Percentiles rank a stretch among this genome's conserved stretches.
Evolutionary conservation across 2,329 filamentous ascomycete genomes (phyloP).

Genomic region (Pyrenochaeta sp.): DNA sequence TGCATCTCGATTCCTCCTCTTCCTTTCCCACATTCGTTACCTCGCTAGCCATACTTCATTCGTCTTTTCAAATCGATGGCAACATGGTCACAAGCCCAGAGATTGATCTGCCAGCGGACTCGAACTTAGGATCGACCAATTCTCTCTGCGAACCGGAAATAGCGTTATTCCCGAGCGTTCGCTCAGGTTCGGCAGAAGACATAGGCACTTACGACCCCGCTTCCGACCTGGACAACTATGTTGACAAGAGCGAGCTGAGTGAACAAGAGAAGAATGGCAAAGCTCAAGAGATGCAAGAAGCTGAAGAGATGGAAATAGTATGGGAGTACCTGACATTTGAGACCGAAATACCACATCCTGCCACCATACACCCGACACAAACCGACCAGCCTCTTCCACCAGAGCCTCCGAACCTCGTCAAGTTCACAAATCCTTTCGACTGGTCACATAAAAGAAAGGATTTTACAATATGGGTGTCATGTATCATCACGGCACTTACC

Average conservation of each 20-base stretch:
- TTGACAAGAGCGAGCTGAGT: slow-evolving; percentile 21
- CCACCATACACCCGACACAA: slow-evolving; percentile 44
- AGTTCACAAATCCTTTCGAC: slow-evolving; percentile 72
- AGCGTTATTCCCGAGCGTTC: slow-evolving; percentile 24
- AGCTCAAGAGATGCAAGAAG: slow-evolving; percentile 13
- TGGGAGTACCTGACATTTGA: slow-evolving; percentile 70
- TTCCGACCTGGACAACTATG: slow-evolving; percentile 11
- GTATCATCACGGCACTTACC: slow-evolving; percentile 76
- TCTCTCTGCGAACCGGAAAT: slow-evolving; percentile 36
- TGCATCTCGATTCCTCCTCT: neutral
- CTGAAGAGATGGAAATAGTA: slow-evolving; percentile 50
- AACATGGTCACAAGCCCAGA: slow-evolving; percentile 48
- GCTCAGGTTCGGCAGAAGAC: slow-evolving; percentile 1
- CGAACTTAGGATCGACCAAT: slow-evolving; percentile 19
- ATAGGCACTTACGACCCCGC: slow-evolving; percentile 16
- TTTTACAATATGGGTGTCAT: slow-evolving; percentile 75
- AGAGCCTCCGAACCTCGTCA: slow-evolving; percentile 68
- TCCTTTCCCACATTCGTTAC: slow-evolving; percentile 5
- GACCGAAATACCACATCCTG: slow-evolving; percentile 62
- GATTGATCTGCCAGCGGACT: slow-evolving; percentile 38
- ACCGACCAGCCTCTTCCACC: slow-evolving; percentile 55
- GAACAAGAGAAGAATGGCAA: slow-evolving; percentile 20
- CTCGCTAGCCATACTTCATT: no score
- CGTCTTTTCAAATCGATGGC: no score
- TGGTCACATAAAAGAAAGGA: slow-evolving; percentile 76